Percentiles rank a stretch among this genome's conserved stretches.
Conservation (phyloP, 192 early-diverging fungal species). For the Chytriomyces sp. region DNA sequence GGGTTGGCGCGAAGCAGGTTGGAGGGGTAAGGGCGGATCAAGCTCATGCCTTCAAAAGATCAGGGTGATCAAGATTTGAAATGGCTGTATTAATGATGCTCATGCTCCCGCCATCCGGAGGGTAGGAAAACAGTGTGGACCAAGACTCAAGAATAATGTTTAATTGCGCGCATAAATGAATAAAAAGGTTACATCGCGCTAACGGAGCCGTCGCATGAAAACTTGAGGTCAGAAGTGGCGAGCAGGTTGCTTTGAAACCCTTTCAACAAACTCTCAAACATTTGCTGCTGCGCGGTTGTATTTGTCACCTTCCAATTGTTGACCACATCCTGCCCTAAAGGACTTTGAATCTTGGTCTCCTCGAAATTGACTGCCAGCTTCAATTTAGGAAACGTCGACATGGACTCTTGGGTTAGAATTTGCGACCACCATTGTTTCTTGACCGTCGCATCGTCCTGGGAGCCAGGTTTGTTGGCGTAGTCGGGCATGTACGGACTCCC, state of each 20-base stretch:
- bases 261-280: neutral
- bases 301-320: conserved; percentile 6
- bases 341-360: conserved; percentile 34
- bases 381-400: conserved; percentile 39
- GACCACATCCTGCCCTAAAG: neutral
- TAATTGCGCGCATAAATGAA: too few species aligned
- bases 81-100: too few species aligned
- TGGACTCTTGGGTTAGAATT: conserved; percentile 33
- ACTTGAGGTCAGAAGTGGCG: neutral
- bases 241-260: neutral
- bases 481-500: conserved; percentile 9
- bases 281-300: neutral
- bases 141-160: too few species aligned
- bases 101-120: too few species aligned
- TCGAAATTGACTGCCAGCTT: conserved; percentile 45
- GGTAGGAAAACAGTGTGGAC: too few species aligned
- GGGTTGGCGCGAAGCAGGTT: neutral
- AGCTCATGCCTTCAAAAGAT: neutral
- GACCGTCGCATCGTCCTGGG: too few species aligned
- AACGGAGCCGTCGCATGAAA: conserved; percentile 13
- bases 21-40: neutral
- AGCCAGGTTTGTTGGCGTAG: conserved; percentile 32
- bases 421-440: conserved; percentile 53
- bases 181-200: too few species aligned
- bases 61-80: too few species aligned